Evolutionary conservation across 257 asterid genomes (phyloP).

Genomic region (Verbascum thapsus): DNA sequence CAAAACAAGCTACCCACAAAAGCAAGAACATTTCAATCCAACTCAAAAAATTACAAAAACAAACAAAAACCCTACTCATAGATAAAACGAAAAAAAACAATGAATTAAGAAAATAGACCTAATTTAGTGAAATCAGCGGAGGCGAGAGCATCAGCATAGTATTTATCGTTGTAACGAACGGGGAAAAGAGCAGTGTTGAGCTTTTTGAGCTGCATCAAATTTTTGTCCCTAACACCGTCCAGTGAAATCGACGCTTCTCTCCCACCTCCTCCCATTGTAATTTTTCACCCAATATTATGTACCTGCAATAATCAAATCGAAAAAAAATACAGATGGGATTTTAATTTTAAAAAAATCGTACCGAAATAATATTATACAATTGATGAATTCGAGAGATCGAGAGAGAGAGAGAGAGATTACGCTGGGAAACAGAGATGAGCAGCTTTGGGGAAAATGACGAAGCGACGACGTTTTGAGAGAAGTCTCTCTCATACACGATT

Average conservation of each 20-base stretch:
- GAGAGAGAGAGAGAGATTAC: conserved; percentile 15
- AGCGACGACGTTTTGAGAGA: conserved; percentile 22
- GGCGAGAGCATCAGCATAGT: conserved; percentile 84
- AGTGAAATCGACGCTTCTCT: conserved; percentile 67
- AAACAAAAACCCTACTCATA: not conserved
- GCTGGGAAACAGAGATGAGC: not conserved
- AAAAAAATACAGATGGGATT: not conserved
- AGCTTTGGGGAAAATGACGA: not conserved
- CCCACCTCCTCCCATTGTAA: conserved; percentile 66
- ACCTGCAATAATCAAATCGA: conserved; percentile 9
- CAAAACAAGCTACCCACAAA: not conserved
- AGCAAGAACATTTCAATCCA: not conserved
- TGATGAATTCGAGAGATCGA: not conserved
- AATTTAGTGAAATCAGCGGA: conserved; percentile 90
- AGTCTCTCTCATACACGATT: not conserved
- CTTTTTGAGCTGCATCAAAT: conserved; percentile 91
- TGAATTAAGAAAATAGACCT: conserved; percentile 44
- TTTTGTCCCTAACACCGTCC: conserved; percentile 87
- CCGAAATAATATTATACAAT: too few species aligned
- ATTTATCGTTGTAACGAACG: conserved; percentile 85
- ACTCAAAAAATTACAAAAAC: not conserved
- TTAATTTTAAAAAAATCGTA: too few species aligned
- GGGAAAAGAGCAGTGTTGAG: conserved; percentile 89
- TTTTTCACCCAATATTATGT: conserved; percentile 12
- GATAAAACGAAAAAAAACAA: not conserved